Conservation (phyloP, 495 filamentous ascomycete species). For the Sordaria brevicollis region DNA sequence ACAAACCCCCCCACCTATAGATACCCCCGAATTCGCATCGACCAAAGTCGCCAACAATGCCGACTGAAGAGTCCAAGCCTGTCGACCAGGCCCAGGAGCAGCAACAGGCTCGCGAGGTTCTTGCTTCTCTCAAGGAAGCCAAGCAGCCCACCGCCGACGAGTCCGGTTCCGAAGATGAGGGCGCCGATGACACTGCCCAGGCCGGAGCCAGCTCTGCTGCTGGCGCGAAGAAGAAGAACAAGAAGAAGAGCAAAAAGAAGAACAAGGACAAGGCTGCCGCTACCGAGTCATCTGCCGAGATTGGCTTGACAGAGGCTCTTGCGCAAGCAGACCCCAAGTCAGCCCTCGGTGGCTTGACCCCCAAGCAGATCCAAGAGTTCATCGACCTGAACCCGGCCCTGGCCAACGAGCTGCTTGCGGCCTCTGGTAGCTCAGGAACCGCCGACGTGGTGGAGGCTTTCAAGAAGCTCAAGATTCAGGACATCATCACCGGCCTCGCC, state of each 20-base stretch:
- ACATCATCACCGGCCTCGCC: conserved; percentile 73
- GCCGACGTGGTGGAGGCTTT: conserved; percentile 47
- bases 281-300: conserved; percentile 2
- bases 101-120: conserved; percentile 9
- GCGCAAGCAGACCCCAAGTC: conserved; percentile 23
- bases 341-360: conserved; percentile 33
- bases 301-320: conserved; percentile 4
- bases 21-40: not conserved
- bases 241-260: conserved; percentile 39
- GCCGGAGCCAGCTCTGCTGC: conserved; percentile 6
- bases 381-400: conserved; percentile 52
- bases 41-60: not conserved
- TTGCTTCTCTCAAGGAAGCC: not conserved
- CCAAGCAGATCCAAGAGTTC: conserved; percentile 42
- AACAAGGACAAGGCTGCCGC: conserved; percentile 40
- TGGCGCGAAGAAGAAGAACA: conserved; percentile 32
- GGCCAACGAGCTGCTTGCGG: conserved; percentile 38
- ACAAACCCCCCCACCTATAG: not conserved
- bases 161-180: conserved; percentile 19
- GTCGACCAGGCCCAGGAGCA: conserved; percentile 24
- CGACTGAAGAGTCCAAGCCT: conserved; percentile 35
- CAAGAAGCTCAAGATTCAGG: conserved; percentile 61
- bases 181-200: conserved; percentile 13
- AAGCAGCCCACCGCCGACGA: conserved; percentile 25
- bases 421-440: conserved; percentile 10